These are phyloP conservation scores for Alternaria sp. DNA, from an alignment of 2,329 filamentous ascomycete genomes.

Conservation along the genomic window DNA sequence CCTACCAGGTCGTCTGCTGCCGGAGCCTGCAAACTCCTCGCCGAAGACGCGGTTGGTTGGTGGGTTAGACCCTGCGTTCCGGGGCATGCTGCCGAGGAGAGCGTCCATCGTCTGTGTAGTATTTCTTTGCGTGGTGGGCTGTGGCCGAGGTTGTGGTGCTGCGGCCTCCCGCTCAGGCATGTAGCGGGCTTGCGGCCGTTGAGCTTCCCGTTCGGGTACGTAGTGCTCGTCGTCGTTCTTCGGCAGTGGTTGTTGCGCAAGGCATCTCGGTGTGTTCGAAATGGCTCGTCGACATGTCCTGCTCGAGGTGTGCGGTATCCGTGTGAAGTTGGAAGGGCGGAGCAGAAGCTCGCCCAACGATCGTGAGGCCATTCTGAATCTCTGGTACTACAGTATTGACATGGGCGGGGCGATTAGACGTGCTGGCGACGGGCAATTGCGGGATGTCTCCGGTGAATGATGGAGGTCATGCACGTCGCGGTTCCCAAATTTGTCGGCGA, in stretches of 20 bases:
- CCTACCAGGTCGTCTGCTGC: neutral
- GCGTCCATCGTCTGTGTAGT: conserved; percentile 31
- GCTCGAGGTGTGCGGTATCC: conserved; percentile 21
- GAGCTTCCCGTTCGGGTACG: neutral
- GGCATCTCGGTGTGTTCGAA: conserved; percentile 6
- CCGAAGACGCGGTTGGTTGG: conserved; percentile 24
- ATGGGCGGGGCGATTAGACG: neutral
- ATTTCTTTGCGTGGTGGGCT: conserved; percentile 8
- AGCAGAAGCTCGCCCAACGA: conserved; percentile 42
- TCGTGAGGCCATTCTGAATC: conserved; percentile 36
- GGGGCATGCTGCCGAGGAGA: conserved; percentile 24
- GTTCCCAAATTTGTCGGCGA: conserved; percentile 32
- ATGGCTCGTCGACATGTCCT: conserved; percentile 18
- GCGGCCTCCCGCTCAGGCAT: neutral
- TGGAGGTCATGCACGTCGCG: conserved; percentile 17
- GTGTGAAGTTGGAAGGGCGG: conserved; percentile 34
- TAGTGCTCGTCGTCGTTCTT: conserved; percentile 8
- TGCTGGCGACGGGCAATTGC: conserved; percentile 4
- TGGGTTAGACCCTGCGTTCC: neutral
- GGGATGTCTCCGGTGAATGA: conserved; percentile 5
- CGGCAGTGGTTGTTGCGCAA: conserved; percentile 20
- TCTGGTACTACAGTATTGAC: neutral
- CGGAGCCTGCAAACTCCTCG: conserved; percentile 18
- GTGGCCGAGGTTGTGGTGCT: neutral
- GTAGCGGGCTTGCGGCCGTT: conserved; percentile 1